A percentile compares a stretch with the other conserved stretches of the same genome.
Conservation (phyloP, 257 asterid species). For the Solanum gracilifrons region DNA sequence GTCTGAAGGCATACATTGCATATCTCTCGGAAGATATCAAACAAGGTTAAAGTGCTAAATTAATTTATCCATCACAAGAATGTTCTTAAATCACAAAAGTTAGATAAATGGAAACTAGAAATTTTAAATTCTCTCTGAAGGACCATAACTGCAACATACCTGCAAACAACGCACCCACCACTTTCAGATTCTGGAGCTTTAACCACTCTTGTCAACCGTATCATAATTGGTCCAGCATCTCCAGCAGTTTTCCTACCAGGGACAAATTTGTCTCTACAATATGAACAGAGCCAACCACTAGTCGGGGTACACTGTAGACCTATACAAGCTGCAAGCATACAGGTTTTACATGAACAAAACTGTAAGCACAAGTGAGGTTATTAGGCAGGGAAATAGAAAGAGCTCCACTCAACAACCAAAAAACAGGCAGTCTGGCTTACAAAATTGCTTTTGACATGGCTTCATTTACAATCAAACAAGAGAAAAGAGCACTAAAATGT, state of each 20-base stretch:
- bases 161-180: conserved; percentile 98
- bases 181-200: conserved; percentile 76
- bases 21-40: not conserved
- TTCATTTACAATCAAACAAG: not conserved
- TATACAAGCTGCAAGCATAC: conserved; percentile 68
- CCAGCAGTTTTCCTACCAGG: conserved; percentile 54
- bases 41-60: not conserved
- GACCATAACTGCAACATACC: conserved; percentile 32
- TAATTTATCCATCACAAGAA: not conserved
- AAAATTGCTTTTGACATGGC: not conserved
- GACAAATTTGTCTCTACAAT: conserved; percentile 60
- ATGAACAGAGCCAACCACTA: conserved; percentile 69
- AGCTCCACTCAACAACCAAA: not conserved
- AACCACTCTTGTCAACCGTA: conserved; percentile 78
- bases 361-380: not conserved
- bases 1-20: not conserved
- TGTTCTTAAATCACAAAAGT: not conserved
- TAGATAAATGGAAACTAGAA: not conserved
- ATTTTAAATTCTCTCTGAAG: not conserved
- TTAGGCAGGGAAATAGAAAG: not conserved
- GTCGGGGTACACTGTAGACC: conserved; percentile 45
- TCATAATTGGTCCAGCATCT: conserved; percentile 48
- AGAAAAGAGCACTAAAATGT: not conserved
- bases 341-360: not conserved
- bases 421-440: not conserved